A percentile compares a stretch with the other conserved stretches of the same genome.
Conservation (phyloP, 1,284 basidiomycete species). For the Cutaneotrichosporon sp. region DNA sequence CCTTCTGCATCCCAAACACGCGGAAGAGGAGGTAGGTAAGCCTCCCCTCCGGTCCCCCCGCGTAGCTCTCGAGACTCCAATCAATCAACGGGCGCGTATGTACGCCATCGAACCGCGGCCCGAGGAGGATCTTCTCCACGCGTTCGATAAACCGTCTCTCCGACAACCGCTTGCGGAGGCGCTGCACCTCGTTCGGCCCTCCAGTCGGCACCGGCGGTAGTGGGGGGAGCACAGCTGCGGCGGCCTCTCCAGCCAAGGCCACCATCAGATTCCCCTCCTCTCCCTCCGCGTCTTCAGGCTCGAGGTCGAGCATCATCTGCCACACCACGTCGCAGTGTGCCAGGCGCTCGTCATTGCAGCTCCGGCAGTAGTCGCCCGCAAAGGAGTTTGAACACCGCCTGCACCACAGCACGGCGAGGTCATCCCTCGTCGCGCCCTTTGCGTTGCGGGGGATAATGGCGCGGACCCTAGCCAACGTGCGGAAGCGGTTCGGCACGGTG, state of each 20-base stretch:
- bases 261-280: neutral
- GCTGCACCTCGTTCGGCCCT: constrained; percentile 27
- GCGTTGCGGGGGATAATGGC: constrained; percentile 1
- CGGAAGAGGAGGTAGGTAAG: constrained; percentile 9
- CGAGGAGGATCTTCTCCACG: constrained; percentile 25
- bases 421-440: neutral
- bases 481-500: constrained; percentile 31
- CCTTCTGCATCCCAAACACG: constrained; percentile 12
- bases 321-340: constrained; percentile 4
- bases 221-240: constrained; percentile 21
- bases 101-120: constrained; percentile 25
- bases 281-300: neutral
- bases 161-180: constrained; percentile 10
- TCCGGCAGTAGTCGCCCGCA: constrained; percentile 3
- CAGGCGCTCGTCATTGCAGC: constrained; percentile 12
- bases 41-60: neutral
- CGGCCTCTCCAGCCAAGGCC: constrained; percentile 3
- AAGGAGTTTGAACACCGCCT: constrained; percentile 6
- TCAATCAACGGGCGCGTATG: constrained; percentile 26
- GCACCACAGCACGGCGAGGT: constrained; percentile 14
- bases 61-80: constrained; percentile 25
- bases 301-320: constrained; percentile 10
- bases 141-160: constrained; percentile 4
- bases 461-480: constrained; percentile 27
- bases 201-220: too few species aligned